These are phyloP conservation scores for Brassica cretica DNA, from an alignment of 345 rosid species.

Conservation along the genomic window DNA sequence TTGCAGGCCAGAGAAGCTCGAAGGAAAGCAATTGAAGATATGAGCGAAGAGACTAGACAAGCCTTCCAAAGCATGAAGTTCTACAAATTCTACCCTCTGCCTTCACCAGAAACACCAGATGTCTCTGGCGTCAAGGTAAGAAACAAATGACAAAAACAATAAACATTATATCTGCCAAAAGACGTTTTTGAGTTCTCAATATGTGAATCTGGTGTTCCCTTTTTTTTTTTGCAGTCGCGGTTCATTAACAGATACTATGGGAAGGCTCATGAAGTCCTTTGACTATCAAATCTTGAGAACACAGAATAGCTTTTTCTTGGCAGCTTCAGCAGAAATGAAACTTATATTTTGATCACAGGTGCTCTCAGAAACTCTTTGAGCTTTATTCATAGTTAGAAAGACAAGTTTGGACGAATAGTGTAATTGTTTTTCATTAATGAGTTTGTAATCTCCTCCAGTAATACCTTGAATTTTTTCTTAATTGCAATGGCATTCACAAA, in stretches of 20 bases:
- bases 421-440: background rate
- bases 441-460: background rate
- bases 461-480: background rate
- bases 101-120: slow-evolving; percentile 45
- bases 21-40: slow-evolving; percentile 69
- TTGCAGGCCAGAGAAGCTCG: slow-evolving; percentile 86
- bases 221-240: slow-evolving; percentile 52
- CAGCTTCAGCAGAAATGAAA: slow-evolving; percentile 15
- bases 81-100: slow-evolving; percentile 91
- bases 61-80: slow-evolving; percentile 74
- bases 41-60: slow-evolving; percentile 71
- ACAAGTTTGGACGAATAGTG: background rate
- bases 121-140: slow-evolving; percentile 70
- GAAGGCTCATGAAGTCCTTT: slow-evolving; percentile 79
- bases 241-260: slow-evolving; percentile 92
- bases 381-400: slow-evolving; percentile 6
- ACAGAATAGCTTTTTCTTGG: slow-evolving; percentile 24
- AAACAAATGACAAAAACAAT: background rate
- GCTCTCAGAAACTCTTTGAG: slow-evolving; percentile 39
- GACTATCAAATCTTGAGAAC: slow-evolving; percentile 15
- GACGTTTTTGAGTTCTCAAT: background rate
- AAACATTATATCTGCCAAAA: background rate
- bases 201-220: background rate
- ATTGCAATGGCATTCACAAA: background rate
- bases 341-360: slow-evolving; percentile 8